Percentiles rank a stretch among this genome's conserved stretches.
These are phyloP conservation scores for Nakazawaea anatomiae DNA, from an alignment of 805 yeast species.

Conservation along the genomic window DNA sequence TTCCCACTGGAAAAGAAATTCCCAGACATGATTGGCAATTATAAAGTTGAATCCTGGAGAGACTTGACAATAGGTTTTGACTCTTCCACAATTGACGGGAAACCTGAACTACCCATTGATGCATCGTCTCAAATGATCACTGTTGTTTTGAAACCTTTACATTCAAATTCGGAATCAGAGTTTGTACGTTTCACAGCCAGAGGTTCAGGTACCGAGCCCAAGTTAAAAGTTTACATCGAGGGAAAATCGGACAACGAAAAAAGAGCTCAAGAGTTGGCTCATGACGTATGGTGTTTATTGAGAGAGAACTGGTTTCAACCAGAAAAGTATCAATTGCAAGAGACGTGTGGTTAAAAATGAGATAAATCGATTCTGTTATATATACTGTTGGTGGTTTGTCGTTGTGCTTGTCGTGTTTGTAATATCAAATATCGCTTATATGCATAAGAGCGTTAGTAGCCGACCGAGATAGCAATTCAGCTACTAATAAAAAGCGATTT, in stretches of 20 bases:
- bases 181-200: slow-evolving; percentile 73
- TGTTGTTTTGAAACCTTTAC: slow-evolving; percentile 32
- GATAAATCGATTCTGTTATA: background rate
- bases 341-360: slow-evolving; percentile 20
- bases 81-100: slow-evolving; percentile 50
- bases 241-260: slow-evolving; percentile 47
- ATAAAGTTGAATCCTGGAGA: slow-evolving; percentile 61
- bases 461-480: too few species aligned
- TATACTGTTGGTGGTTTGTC: background rate
- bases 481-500: too few species aligned
- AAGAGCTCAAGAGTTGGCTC: slow-evolving; percentile 47
- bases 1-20: slow-evolving; percentile 15
- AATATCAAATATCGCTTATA: too few species aligned
- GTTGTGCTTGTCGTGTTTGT: too few species aligned
- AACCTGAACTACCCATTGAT: slow-evolving; percentile 68
- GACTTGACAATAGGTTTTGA: slow-evolving; percentile 84
- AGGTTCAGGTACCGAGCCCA: slow-evolving; percentile 97
- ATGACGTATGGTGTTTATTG: slow-evolving; percentile 60
- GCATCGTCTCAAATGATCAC: slow-evolving; percentile 84
- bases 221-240: slow-evolving; percentile 86
- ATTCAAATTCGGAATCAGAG: slow-evolving; percentile 17
- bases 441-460: too few species aligned
- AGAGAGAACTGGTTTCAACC: slow-evolving; percentile 68
- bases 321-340: slow-evolving; percentile 29
- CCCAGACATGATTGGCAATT: slow-evolving; percentile 53